These are phyloP conservation scores for Parietaria judaica DNA, from an alignment of 306 rosid species.

Conservation along the genomic window DNA sequence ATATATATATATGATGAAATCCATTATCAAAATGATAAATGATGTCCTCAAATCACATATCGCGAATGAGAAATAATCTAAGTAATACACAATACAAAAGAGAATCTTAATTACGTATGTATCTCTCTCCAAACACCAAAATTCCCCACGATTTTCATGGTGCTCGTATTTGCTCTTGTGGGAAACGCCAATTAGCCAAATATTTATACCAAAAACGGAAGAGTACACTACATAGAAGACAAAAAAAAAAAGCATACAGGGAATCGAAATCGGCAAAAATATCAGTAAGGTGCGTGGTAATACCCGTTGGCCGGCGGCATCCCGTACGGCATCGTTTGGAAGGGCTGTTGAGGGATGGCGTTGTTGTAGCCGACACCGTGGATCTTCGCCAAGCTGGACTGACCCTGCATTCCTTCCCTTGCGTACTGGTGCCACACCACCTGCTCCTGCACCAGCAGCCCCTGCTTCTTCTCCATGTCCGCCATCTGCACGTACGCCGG, in stretches of 20 bases:
- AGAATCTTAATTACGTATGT: conserved; percentile 38
- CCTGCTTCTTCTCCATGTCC: conserved; percentile 94
- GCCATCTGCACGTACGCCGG: conserved; percentile 97
- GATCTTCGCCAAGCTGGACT: conserved; percentile 65
- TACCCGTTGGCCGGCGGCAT: conserved; percentile 84
- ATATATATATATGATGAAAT: too few relatives aligned
- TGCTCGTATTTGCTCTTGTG: conserved; percentile 33
- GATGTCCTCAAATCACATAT: conserved; percentile 31
- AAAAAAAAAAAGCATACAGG: conserved; percentile 25
- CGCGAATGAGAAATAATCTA: conserved; percentile 29
- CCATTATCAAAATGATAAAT: neutral
- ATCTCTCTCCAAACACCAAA: conserved; percentile 40
- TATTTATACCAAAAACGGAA: conserved; percentile 23
- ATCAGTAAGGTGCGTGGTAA: conserved; percentile 67
- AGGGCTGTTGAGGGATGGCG: conserved; percentile 41
- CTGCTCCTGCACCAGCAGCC: conserved; percentile 73
- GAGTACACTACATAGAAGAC: neutral
- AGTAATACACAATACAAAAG: conserved; percentile 35
- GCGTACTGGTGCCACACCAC: conserved; percentile 81
- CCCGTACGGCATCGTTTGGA: conserved; percentile 51
- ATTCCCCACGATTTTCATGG: conserved; percentile 32
- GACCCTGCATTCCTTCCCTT: conserved; percentile 93
- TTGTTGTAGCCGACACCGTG: conserved; percentile 38
- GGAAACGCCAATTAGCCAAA: conserved; percentile 23
- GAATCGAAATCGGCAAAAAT: conserved; percentile 21